Evolutionary conservation across 306 rosid species (phyloP), one percentile per base, ranked within the genome.

Genomic region (Malus orientalis): DNA sequence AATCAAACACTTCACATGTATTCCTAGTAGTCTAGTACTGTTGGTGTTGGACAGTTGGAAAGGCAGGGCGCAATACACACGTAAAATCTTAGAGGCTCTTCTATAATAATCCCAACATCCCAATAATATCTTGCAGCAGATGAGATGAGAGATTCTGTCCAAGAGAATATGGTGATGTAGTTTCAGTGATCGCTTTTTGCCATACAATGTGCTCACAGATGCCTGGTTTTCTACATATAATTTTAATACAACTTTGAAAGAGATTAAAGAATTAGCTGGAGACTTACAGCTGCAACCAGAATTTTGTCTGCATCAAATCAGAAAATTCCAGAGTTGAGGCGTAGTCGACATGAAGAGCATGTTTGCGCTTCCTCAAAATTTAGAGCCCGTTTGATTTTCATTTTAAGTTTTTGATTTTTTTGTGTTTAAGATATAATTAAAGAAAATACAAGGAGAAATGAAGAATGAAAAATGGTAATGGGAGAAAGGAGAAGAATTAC

Each of bases 171-270:
- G 55, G 78, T 12, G 61, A 10, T 45, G 70, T 45, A 61, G 47
- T 29, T 27, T 12, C 45, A 74, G 20, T 27, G 60, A 29, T 45
- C 19, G 8, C 11, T 13, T 19, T 61, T 29, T 62, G 32, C 70
- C 36, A 45, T 30, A 74, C 78, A 74, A 45, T 30, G 78, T 74
- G 78, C 78, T 62, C 47, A 29, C 8, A 62, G 70, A 74, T 74
- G 60, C 70, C 70, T 29, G 70, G 78, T 74, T 62, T 44, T 47
- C 47, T 42, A 62, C 70, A 44, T 44, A 20, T 27, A 25, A 23
- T 10, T 42, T 42, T 42, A 40, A 45, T 42, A 19, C 19, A 61
- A 40, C 20, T 23, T 49, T 15, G 36, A 57, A 15, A 14, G 38
- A 40, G 23, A 40, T 45, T 22, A 18, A 58, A 59, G 25, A 73